Evolutionary conservation across 176 grass and related monocot genomes (phyloP).

Genomic region (Rhynchospora breviuscula): DNA sequence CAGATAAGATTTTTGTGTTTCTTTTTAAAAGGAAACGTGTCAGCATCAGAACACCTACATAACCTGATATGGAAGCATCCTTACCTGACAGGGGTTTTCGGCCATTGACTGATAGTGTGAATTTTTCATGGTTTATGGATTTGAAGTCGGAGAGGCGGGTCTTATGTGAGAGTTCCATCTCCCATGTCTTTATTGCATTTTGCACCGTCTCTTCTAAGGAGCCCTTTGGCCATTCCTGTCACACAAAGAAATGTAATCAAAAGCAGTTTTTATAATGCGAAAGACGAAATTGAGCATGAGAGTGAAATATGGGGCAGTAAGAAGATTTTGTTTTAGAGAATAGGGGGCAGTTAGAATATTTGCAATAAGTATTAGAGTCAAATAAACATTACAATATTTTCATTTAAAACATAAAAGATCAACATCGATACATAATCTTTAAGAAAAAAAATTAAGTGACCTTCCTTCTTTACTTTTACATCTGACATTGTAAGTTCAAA

Average conservation of each 20-base stretch:
- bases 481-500: too few species aligned
- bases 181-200: constrained; percentile 95
- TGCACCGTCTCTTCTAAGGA: constrained; percentile 88
- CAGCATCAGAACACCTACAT: not conserved
- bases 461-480: too few species aligned
- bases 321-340: too few species aligned
- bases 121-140: constrained; percentile 48
- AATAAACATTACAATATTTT: too few species aligned
- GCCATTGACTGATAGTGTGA: constrained; percentile 63
- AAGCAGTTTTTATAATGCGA: not conserved
- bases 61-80: not conserved
- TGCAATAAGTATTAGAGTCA: too few species aligned
- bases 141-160: constrained; percentile 65
- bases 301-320: too few species aligned
- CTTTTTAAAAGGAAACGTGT: not conserved
- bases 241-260: not conserved
- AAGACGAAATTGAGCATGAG: not conserved
- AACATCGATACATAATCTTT: too few species aligned
- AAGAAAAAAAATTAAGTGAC: too few species aligned
- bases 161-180: constrained; percentile 98
- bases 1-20: not conserved
- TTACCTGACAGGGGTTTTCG: constrained; percentile 5
- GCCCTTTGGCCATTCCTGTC: constrained; percentile 63
- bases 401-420: too few species aligned
- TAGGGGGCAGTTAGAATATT: too few species aligned